These are phyloP conservation scores for Jamesozyma hellenica DNA, from an alignment of 805 yeast species.

Conservation along the genomic window DNA sequence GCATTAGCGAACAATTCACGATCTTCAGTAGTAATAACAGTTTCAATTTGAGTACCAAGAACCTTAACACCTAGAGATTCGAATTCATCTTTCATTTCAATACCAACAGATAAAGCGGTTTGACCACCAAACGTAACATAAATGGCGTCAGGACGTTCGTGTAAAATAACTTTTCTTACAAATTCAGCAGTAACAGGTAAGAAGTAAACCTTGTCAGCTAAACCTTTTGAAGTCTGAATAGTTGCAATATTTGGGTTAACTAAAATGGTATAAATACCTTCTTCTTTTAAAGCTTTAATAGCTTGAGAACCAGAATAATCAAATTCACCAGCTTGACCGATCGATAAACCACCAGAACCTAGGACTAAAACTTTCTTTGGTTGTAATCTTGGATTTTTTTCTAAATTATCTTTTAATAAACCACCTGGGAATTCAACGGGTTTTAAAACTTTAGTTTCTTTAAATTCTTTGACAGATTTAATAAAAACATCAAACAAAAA, in stretches of 20 bases:
- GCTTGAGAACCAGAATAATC: conserved; percentile 99
- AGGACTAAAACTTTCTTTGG: conserved; percentile 88
- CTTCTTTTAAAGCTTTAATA: conserved; percentile 95
- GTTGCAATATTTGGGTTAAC: conserved; percentile 98
- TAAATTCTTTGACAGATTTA: conserved; percentile 60
- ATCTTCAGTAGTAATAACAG: conserved; percentile 95
- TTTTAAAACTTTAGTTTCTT: conserved; percentile 43
- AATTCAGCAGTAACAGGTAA: conserved; percentile 96
- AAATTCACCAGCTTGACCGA: conserved; percentile 99
- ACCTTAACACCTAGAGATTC: conserved; percentile 82
- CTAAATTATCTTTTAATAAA: conserved; percentile 55
- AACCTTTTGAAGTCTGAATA: conserved; percentile 93
- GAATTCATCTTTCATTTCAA: conserved; percentile 88
- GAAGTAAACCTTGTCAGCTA: conserved; percentile 96
- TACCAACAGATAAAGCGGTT: conserved; percentile 94
- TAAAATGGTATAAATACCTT: conserved; percentile 89
- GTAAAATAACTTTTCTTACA: conserved; percentile 87
- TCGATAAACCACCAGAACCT: conserved; percentile 97
- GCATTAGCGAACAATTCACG: conserved; percentile 91
- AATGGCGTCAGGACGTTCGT: conserved; percentile 95
- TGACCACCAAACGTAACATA: conserved; percentile 98
- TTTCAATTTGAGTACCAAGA: conserved; percentile 91
- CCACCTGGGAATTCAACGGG: conserved; percentile 92
- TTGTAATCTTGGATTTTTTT: conserved; percentile 65
- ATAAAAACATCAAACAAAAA: conserved; percentile 91